Conservation (phyloP, 805 yeast genomes). For the Lachancea fermentati region DNA sequence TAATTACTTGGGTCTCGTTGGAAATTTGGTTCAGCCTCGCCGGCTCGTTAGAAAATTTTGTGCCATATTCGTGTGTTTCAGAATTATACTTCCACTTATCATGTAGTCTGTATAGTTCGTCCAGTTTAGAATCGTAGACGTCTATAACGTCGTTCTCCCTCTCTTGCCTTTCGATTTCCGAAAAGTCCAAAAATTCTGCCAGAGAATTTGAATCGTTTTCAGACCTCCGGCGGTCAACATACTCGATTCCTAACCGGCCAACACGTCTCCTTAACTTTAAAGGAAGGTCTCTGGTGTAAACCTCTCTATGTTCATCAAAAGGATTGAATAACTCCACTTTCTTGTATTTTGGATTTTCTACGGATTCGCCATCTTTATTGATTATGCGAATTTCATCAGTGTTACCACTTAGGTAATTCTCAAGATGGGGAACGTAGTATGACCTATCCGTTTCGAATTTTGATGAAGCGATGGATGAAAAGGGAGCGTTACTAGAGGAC, state of each 20-base stretch:
- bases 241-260: conserved; percentile 65
- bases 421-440: conserved; percentile 38
- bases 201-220: conserved; percentile 32
- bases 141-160: conserved; percentile 26
- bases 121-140: conserved; percentile 44
- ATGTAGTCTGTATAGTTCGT: conserved; percentile 42
- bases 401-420: conserved; percentile 27
- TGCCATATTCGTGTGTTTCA: conserved; percentile 41
- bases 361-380: conserved; percentile 30
- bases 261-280: conserved; percentile 65
- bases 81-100: conserved; percentile 66
- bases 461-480: conserved; percentile 70
- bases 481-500: conserved; percentile 65
- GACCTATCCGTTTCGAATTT: conserved; percentile 60
- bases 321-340: conserved; percentile 36
- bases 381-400: conserved; percentile 20
- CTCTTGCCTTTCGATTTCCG: conserved; percentile 29
- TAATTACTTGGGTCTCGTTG: conserved; percentile 78
- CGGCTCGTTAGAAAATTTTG: conserved; percentile 70
- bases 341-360: conserved; percentile 23
- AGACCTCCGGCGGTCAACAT: conserved; percentile 69
- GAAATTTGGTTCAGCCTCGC: conserved; percentile 76
- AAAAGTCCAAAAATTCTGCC: conserved; percentile 39
- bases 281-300: conserved; percentile 37
- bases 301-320: conserved; percentile 28